Evolutionary conservation across 371 early-diverging fungal species (phyloP).

Genomic region (Mucor saturninus): DNA sequence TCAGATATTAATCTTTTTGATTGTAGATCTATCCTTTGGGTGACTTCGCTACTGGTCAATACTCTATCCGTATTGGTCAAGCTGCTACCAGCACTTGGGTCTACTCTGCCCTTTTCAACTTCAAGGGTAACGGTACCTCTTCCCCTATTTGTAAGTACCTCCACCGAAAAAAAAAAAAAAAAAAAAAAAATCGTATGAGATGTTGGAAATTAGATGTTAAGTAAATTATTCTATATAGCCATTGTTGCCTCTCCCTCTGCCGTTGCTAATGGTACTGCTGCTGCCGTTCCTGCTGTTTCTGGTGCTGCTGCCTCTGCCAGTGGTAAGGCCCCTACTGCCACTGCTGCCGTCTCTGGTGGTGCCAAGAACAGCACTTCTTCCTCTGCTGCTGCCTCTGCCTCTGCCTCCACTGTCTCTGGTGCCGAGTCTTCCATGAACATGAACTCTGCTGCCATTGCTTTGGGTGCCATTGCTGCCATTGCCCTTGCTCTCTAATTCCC

Average conservation of each 20-base stretch:
- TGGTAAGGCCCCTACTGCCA: constrained; percentile 20
- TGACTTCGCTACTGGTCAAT: constrained; percentile 50
- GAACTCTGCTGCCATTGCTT: constrained; percentile 39
- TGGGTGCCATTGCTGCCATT: constrained; percentile 38
- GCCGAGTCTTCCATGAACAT: constrained; percentile 22
- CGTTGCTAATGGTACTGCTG: constrained; percentile 15
- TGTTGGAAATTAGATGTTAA: neutral
- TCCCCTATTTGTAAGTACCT: constrained; percentile 42
- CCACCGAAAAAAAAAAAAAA: neutral
- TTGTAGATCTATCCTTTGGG: constrained; percentile 50
- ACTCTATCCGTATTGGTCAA: constrained; percentile 56
- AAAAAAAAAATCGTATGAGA: neutral
- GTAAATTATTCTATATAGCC: constrained; percentile 1
- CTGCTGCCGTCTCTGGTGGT: constrained; percentile 18
- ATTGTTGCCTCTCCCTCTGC: constrained; percentile 22
- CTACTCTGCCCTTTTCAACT: constrained; percentile 51
- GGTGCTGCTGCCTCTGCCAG: constrained; percentile 24
- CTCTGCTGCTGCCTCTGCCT: constrained; percentile 21
- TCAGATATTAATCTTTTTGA: neutral
- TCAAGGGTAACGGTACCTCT: constrained; percentile 45
- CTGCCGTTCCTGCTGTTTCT: constrained; percentile 2
- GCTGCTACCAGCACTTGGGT: constrained; percentile 36
- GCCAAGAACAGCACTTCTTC: constrained; percentile 17
- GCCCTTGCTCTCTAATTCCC: constrained; percentile 21
- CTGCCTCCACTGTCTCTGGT: constrained; percentile 21